Base-by-base conservation (phyloP, 1,284 basidiomycete species). In the Mycena citricolor region DNA sequence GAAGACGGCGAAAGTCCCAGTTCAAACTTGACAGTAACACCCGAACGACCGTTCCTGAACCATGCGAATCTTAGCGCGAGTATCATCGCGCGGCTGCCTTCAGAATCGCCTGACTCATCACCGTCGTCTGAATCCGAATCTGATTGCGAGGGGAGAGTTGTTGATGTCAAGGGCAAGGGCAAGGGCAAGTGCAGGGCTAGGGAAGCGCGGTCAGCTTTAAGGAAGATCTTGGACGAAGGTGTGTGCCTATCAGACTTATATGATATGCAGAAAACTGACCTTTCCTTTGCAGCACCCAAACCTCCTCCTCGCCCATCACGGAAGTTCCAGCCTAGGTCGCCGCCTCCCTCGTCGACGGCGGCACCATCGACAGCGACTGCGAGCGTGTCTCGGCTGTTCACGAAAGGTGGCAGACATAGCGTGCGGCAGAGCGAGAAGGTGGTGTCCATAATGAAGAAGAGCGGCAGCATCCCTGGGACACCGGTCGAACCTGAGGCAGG, bases 301-400 rank as follows among this genome's bases (percentile, higher is more conserved):
- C 39, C 43, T 5, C 43, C 41, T 0, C 36, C 40, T 3, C 25
- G 20, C 10, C 36, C 40, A 4, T 10, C 21, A 8, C 23, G 10
- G 10, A 22, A 41, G 40, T 63, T 69, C 55, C 37, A 52, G 49
- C 61, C 66, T 13, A 53, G 67, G 17, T 71, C 77, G 3, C 79
- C 83, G 0, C 64, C 71, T 4, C 76, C 79, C 1, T 62, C 61
- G 3, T 69, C 82, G 4, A 63, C 71, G 19, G 69, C 76, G 5
- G 70, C 75, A 20, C 82, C 81, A 1, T 85, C 82, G 4, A 84
- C 70, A 5, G 81, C 86, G 1, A 89, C 86, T 0, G 86, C 86
- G 1, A 83, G 79, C 29, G 71, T 89, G 39, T 86, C 85, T 13
- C 71, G 81, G 12, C 70, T 88, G n/a, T 84, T 82, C 54, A 85